A percentile compares a stretch with the other conserved stretches of the same genome.
phyloP scores from a whole-genome alignment of 2,329 filamentous ascomycete genomes.

The Colletotrichum lentis region DNA sequence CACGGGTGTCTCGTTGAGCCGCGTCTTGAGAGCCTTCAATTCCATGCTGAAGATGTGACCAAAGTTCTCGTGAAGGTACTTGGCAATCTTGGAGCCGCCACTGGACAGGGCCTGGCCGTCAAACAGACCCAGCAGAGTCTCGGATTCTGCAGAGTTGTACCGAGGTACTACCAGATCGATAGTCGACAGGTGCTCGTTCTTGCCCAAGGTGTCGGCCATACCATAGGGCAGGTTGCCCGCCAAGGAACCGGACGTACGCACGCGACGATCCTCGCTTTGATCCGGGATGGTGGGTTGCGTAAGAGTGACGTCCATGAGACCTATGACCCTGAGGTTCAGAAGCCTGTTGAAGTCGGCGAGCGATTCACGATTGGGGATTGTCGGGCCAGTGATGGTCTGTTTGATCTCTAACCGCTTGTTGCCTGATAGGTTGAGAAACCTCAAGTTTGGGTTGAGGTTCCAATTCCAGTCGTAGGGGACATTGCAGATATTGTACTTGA shows the following conservation, averaged over 20 bases:
- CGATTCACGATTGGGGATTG: conserved; percentile 68
- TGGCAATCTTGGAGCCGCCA: conserved; percentile 93
- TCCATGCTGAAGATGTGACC: conserved; percentile 84
- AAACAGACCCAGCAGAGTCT: conserved; percentile 93
- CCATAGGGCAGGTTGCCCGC: conserved; percentile 93
- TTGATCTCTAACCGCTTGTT: conserved; percentile 97
- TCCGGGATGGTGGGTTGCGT: conserved; percentile 94
- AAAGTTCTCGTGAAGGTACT: conserved; percentile 96
- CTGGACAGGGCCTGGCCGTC: conserved; percentile 90
- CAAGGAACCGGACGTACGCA: conserved; percentile 94
- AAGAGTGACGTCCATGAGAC: conserved; percentile 96
- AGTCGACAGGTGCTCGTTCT: conserved; percentile 92
- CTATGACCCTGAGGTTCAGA: conserved; percentile 83
- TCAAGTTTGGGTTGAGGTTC: conserved; percentile 96
- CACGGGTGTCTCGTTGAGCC: conserved; percentile 75
- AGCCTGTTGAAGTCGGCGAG: conserved; percentile 91
- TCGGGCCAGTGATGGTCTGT: conserved; percentile 64
- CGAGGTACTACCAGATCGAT: conserved; percentile 94
- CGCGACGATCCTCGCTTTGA: conserved; percentile 91
- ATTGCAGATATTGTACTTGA: conserved; percentile 99
- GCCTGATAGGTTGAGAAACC: conserved; percentile 94
- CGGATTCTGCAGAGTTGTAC: conserved; percentile 87
- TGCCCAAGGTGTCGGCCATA: conserved; percentile 95
- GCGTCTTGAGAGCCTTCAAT: conserved; percentile 73
- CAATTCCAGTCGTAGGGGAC: conserved; percentile 99